Percentiles rank a stretch among this genome's conserved stretches.
These are phyloP conservation scores for Diaporthe destruens DNA, from an alignment of 2,329 filamentous ascomycete species.

Conservation along the genomic window DNA sequence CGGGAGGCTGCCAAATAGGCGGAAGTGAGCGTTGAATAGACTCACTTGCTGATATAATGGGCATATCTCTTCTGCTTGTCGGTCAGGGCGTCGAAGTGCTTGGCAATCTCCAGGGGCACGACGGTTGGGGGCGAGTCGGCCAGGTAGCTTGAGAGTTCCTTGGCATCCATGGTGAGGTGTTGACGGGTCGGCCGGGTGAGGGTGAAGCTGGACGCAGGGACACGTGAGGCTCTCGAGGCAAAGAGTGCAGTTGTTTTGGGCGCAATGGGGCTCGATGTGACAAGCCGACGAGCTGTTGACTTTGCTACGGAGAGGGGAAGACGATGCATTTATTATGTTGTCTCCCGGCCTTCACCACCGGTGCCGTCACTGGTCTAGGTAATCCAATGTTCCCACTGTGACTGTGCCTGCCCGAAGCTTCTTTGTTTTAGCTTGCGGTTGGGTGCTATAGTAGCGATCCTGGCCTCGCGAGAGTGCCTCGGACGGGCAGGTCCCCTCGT, in stretches of 20 bases:
- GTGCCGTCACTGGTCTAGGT: background rate
- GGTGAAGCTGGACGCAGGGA: constrained; percentile 8
- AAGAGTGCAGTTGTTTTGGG: background rate
- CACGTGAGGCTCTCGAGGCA: constrained; percentile 15
- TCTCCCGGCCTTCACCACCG: constrained; percentile 18
- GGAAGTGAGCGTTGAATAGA: constrained; percentile 11
- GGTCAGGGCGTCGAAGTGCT: constrained; percentile 85
- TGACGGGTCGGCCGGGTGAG: constrained; percentile 37
- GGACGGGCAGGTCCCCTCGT: constrained; percentile 37
- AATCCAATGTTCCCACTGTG: constrained; percentile 21
- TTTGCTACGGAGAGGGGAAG: constrained; percentile 36
- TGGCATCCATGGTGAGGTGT: constrained; percentile 65
- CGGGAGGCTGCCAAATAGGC: background rate
- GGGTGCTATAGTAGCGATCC: constrained; percentile 18
- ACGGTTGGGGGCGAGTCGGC: constrained; percentile 92
- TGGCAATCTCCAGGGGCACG: constrained; percentile 89
- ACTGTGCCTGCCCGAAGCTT: constrained; percentile 29
- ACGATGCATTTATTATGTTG: constrained; percentile 40
- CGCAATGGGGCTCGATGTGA: constrained; percentile 30
- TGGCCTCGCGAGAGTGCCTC: constrained; percentile 25
- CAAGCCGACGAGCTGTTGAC: constrained; percentile 39
- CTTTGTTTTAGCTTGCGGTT: constrained; percentile 17
- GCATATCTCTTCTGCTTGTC: constrained; percentile 90
- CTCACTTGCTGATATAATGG: constrained; percentile 86
- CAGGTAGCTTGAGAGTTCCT: constrained; percentile 81